Evolutionary conservation across 78 protist species (phyloP), one percentile per base, ranked within the genome.

Genomic region (Pigoraptor vietnamica): DNA sequence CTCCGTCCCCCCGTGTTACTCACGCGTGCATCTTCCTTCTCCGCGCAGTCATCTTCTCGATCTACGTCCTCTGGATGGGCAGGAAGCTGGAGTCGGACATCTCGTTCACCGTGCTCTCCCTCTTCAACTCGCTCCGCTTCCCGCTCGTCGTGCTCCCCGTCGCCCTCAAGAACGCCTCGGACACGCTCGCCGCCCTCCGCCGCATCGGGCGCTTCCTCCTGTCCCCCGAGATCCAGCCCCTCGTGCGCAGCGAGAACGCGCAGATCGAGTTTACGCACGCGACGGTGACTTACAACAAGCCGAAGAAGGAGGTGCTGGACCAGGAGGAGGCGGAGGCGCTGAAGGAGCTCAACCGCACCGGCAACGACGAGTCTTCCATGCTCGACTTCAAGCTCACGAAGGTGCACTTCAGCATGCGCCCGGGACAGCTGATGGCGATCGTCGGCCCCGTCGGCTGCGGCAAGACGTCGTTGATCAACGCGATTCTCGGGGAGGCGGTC

Each of bases 131-230:
- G 10, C 93, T 98, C 89, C 96, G 95, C 40, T 93, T 96, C 90
- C 98, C 99, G 36, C 88, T 98, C 67, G 94, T 79, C 87, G 90
- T 95, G 95, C 86, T 97, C 24, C 98, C 98, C 32, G 35, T 37
- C 23, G 93, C 94, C 24, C 87, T 96, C 89, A 88, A 90, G 24
- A 33, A 81, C 37, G 23, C 93, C 9, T 94, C 94, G 84, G 96
- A 96, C 33, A 96, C 96, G n/a, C 37, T 32, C 29, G 96, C 96
- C 56, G 79, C 97, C 23, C 87, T 95, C 90, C 25, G 36, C 23
- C 97, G 99, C 56, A 56, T 97, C 40, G 87, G 84, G 81, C 55
- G 6, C 36, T 96, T 94, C 94, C 90, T 96, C 10, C 32, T 90
- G 21, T 34, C 0, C 56, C 88, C 89, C 19, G 94, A 93, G 38